Percentiles rank a stretch among this genome's conserved stretches.
phyloP scores from a whole-genome alignment of 108 stramenopile species.

The Cyclotella sp. region DNA sequence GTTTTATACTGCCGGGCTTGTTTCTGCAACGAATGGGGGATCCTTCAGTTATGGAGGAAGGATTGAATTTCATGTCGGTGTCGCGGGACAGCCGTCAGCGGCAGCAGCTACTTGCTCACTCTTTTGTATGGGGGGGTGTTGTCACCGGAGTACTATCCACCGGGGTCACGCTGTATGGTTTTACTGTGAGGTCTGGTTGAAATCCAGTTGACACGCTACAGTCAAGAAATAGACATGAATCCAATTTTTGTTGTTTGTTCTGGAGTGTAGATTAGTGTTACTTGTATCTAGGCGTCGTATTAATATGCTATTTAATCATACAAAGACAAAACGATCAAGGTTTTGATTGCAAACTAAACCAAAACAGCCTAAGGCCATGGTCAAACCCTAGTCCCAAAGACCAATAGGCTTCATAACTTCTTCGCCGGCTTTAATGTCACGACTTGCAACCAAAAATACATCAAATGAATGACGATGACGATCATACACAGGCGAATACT shows the following conservation, averaged over 20 bases:
- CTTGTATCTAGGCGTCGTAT: no score
- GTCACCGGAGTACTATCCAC: constrained; percentile 70
- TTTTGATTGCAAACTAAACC: no score
- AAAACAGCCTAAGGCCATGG: no score
- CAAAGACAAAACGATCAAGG: background rate
- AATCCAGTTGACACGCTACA: no score
- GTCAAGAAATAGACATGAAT: no score
- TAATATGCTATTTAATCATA: background rate
- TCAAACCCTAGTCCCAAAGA: constrained; percentile 26
- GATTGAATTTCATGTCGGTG: background rate
- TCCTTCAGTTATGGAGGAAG: background rate
- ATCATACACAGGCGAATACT: constrained; percentile 86
- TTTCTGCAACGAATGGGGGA: constrained; percentile 41
- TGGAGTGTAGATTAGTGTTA: no score
- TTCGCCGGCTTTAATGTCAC: constrained; percentile 70
- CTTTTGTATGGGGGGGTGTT: constrained; percentile 65
- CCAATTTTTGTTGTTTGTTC: no score
- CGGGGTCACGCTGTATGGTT: constrained; percentile 59
- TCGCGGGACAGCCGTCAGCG: background rate
- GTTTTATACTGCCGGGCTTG: constrained; percentile 79
- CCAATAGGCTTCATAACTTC: constrained; percentile 32
- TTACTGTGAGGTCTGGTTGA: background rate
- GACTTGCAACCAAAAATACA: constrained; percentile 81
- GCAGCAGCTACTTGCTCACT: constrained; percentile 32
- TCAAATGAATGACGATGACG: constrained; percentile 83